These are phyloP conservation scores for Nicotiana tabacum DNA, from an alignment of 257 asterid genomes.

Conservation along the genomic window DNA sequence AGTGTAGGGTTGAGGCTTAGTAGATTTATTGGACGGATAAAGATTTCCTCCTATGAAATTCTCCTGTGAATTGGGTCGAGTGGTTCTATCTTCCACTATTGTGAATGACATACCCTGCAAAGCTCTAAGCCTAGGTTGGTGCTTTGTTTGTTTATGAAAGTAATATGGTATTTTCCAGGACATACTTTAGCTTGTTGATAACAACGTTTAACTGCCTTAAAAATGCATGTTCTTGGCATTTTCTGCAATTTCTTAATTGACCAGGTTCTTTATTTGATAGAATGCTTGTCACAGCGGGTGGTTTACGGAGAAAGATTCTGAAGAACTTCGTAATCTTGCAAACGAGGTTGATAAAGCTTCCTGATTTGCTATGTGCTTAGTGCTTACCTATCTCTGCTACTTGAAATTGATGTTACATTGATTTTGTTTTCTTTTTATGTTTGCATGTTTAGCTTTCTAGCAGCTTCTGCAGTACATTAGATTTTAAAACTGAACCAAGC, in stretches of 20 bases:
- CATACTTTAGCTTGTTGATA: not conserved
- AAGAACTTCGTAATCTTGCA: slow-evolving; percentile 50
- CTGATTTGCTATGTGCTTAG: not conserved
- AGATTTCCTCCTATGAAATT: not conserved
- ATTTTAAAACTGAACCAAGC: slow-evolving; percentile 44
- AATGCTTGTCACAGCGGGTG: slow-evolving; percentile 71
- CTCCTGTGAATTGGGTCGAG: not conserved
- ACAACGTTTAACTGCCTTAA: not conserved
- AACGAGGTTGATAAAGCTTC: slow-evolving; percentile 43
- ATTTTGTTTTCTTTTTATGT: slow-evolving; percentile 6
- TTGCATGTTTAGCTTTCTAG: slow-evolving; percentile 38
- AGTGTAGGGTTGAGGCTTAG: not conserved
- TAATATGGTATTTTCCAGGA: not conserved
- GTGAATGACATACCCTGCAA: not conserved
- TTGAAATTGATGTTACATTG: slow-evolving; percentile 4
- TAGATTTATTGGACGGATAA: not conserved
- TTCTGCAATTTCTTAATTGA: not conserved
- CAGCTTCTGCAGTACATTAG: slow-evolving; percentile 40
- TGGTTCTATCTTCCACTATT: not conserved
- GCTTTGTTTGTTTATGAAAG: not conserved
- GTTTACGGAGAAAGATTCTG: slow-evolving; percentile 64
- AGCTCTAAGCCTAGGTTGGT: not conserved
- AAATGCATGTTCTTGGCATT: not conserved
- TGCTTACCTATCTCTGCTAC: not conserved
- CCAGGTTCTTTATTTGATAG: slow-evolving; percentile 39